These are phyloP conservation scores for Globomyces pollinis-pini DNA, from an alignment of 192 early-diverging fungal genomes.

Conservation along the genomic window DNA sequence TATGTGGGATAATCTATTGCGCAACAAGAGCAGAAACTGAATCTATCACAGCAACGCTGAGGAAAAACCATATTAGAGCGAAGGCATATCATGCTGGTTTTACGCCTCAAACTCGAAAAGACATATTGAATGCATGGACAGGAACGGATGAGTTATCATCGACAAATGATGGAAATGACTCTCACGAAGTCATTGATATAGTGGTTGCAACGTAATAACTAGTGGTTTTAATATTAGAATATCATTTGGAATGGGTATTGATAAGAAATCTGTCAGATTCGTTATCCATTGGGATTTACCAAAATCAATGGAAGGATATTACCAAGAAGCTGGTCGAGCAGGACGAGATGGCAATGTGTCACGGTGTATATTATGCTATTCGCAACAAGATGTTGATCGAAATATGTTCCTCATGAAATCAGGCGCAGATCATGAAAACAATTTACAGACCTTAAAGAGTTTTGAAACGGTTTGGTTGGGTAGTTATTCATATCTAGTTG, in stretches of 20 bases:
- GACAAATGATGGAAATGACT: not conserved
- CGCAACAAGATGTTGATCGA: slow-evolving; percentile 30
- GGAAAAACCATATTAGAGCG: slow-evolving; percentile 24
- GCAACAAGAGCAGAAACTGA: slow-evolving; percentile 34
- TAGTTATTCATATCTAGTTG: slow-evolving; percentile 17
- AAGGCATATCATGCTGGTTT: slow-evolving; percentile 39
- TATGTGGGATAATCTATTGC: slow-evolving; percentile 46
- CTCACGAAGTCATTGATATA: slow-evolving; percentile 25
- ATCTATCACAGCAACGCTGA: slow-evolving; percentile 22
- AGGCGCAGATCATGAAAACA: not conserved
- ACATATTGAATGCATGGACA: slow-evolving; percentile 27
- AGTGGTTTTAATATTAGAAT: too few species aligned
- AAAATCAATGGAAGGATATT: slow-evolving; percentile 84
- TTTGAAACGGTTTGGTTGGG: not conserved
- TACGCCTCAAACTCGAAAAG: slow-evolving; percentile 5
- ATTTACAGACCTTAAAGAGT: not conserved
- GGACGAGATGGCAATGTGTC: slow-evolving; percentile 37
- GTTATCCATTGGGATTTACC: slow-evolving; percentile 89
- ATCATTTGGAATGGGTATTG: slow-evolving; percentile 87
- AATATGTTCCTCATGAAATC: slow-evolving; percentile 20
- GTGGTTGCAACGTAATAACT: slow-evolving; percentile 45
- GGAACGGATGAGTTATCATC: slow-evolving; percentile 9
- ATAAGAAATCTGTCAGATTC: slow-evolving; percentile 90
- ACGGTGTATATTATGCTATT: slow-evolving; percentile 41
- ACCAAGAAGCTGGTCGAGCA: slow-evolving; percentile 52